These are phyloP conservation scores for Malus sylvestris DNA, from an alignment of 306 rosid species.

Conservation along the genomic window DNA sequence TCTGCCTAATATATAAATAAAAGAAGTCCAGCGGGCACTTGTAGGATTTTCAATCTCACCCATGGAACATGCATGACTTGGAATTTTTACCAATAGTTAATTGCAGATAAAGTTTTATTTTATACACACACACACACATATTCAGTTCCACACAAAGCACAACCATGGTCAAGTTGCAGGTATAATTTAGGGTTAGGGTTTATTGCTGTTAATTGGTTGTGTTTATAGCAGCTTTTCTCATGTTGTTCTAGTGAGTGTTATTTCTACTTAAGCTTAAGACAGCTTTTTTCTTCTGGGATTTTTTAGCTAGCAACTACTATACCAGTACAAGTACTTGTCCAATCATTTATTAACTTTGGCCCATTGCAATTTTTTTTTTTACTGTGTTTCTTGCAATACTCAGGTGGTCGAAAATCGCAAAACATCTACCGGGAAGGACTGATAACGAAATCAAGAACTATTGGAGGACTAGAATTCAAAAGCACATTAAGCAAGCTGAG, in stretches of 20 bases:
- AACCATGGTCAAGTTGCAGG: no score
- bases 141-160: no score
- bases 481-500: conserved; percentile 78
- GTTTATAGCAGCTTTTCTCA: no score
- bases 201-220: no score
- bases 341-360: background rate
- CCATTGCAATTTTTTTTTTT: background rate
- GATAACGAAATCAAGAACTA: conserved; percentile 93
- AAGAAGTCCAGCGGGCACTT: background rate
- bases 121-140: no score
- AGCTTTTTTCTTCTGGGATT: background rate
- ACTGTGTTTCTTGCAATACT: background rate
- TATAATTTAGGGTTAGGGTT: no score
- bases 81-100: background rate
- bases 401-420: conserved; percentile 98
- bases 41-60: background rate
- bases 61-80: background rate
- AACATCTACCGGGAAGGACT: conserved; percentile 91
- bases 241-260: no score
- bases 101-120: no score
- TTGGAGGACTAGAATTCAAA: conserved; percentile 97
- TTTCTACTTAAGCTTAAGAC: no score
- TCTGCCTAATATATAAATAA: background rate
- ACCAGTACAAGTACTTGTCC: background rate
- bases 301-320: background rate